A percentile compares a stretch with the other conserved stretches of the same genome.
These are phyloP conservation scores for Saturnispora saitoi DNA, from an alignment of 805 yeast species.

Conservation along the genomic window DNA sequence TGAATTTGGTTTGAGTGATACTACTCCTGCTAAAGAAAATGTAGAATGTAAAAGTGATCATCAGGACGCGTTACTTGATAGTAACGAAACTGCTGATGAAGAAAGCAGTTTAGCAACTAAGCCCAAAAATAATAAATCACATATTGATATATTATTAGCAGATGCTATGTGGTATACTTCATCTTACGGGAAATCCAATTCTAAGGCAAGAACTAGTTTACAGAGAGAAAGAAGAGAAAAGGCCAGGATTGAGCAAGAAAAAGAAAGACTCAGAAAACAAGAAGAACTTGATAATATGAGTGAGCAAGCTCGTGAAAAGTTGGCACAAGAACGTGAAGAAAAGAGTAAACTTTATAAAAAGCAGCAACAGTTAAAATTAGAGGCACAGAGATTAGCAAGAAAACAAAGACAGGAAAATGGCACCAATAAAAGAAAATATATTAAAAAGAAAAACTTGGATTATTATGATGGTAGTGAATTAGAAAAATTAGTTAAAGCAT, in stretches of 20 bases:
- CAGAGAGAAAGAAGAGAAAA: neutral
- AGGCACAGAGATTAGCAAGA: constrained; percentile 1
- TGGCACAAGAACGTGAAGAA: constrained; percentile 8
- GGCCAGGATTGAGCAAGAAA: constrained; percentile 1
- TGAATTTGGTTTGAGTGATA: neutral
- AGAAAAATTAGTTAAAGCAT: constrained; percentile 20
- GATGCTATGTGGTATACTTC: constrained; percentile 5
- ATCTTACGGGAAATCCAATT: neutral
- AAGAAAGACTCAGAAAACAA: neutral
- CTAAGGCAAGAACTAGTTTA: neutral
- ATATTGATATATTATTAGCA: neutral
- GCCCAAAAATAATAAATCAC: neutral
- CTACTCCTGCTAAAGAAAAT: neutral
- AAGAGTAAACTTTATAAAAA: neutral
- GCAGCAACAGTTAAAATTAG: constrained; percentile 4
- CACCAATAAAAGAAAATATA: neutral
- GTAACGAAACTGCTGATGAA: neutral
- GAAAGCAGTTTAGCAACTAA: neutral
- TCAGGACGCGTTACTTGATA: neutral
- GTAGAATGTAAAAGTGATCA: neutral
- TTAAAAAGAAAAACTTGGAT: constrained; percentile 2
- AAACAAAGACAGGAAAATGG: neutral
- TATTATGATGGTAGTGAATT: constrained; percentile 6
- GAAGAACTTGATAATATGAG: constrained; percentile 13
- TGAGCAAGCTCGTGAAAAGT: constrained; percentile 9